Evolutionary conservation across 2,329 filamentous ascomycete genomes (phyloP).

Genomic region (Ascochyta viciae-villosae): DNA sequence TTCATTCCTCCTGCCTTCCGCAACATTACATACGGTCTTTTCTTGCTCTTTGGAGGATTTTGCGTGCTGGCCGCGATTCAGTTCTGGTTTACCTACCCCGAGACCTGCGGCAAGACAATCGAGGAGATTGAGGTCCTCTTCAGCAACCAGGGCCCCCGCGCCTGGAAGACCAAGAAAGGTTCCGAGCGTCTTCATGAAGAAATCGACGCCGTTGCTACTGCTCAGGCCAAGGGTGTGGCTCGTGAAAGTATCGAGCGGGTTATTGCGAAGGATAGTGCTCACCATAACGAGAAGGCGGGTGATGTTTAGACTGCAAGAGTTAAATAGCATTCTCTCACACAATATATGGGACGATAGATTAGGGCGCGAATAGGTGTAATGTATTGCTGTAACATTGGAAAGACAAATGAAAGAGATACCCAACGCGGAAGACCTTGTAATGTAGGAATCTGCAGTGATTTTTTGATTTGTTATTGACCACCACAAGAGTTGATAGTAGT

Average conservation of each 20-base stretch:
- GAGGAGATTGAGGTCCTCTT: slow-evolving; percentile 49
- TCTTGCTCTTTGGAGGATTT: slow-evolving; percentile 58
- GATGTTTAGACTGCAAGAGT: background rate
- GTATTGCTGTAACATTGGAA: no score
- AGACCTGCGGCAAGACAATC: slow-evolving; percentile 49
- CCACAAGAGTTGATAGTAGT: no score
- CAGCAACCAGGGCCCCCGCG: slow-evolving; percentile 39
- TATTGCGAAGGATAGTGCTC: slow-evolving; percentile 7
- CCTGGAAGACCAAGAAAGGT: slow-evolving; percentile 49
- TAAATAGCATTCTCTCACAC: background rate
- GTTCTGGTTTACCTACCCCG: slow-evolving; percentile 55
- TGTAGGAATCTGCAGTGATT: no score
- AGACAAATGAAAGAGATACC: no score
- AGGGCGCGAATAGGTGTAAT: background rate
- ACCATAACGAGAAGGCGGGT: slow-evolving; percentile 4
- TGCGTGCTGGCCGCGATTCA: slow-evolving; percentile 56
- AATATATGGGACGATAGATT: background rate
- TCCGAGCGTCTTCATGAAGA: slow-evolving; percentile 41
- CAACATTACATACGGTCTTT: slow-evolving; percentile 64
- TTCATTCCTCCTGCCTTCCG: slow-evolving; percentile 65
- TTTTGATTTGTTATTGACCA: no score
- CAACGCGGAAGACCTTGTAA: no score
- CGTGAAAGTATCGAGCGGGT: slow-evolving; percentile 31
- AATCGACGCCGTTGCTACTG: slow-evolving; percentile 30
- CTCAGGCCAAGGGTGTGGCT: slow-evolving; percentile 35